Evolutionary conservation across 805 yeast genomes (phyloP).

Genomic region (Saccharomyces jurei): DNA sequence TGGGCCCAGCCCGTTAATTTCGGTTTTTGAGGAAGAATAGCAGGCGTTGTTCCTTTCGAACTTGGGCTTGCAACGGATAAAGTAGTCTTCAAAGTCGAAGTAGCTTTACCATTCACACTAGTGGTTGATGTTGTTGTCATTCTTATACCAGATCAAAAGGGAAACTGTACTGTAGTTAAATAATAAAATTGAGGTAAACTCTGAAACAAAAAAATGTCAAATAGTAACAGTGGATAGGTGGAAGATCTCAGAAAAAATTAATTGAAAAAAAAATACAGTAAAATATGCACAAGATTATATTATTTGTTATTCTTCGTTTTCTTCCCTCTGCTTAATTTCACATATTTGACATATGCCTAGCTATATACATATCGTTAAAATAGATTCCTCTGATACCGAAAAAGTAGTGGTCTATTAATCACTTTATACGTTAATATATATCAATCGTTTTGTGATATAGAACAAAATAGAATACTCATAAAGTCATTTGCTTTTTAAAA

Average conservation of each 20-base stretch:
- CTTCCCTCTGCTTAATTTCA: neutral
- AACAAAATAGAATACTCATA: neutral
- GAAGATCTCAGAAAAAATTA: neutral
- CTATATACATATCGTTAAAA: neutral
- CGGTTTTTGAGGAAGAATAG: slow-evolving; percentile 11
- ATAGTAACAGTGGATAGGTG: neutral
- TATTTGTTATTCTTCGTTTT: neutral
- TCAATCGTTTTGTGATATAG: neutral
- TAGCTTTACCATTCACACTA: neutral
- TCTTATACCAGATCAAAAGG: neutral
- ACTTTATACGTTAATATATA: neutral
- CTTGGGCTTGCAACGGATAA: neutral
- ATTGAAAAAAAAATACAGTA: neutral
- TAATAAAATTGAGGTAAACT: neutral
- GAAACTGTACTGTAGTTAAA: neutral
- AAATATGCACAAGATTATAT: neutral
- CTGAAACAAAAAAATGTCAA: neutral
- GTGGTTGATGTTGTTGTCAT: neutral
- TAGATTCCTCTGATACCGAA: neutral
- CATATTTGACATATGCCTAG: neutral
- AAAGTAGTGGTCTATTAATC: neutral
- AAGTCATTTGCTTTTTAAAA: neutral
- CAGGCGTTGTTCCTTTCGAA: neutral
- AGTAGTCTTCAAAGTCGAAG: neutral
- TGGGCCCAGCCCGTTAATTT: slow-evolving; percentile 30